Base-by-base conservation (phyloP, 768 basidiomycete species). In the Xanthoconium stramineum region DNA sequence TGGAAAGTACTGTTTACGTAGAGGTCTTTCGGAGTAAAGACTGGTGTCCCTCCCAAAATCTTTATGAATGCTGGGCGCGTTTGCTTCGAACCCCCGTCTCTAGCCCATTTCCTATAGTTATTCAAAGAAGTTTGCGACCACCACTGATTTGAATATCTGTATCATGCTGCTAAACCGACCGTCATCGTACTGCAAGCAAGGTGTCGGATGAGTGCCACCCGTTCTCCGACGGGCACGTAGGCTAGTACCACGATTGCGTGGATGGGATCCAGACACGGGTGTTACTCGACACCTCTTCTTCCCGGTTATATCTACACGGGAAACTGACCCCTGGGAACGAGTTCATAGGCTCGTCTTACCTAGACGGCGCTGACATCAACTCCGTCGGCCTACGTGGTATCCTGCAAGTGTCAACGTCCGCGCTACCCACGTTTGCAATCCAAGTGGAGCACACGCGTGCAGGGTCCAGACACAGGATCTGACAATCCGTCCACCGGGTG, bases 101-200 rank as follows among this genome's bases (percentile, higher is more conserved):
- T 10, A 40, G 28, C 54, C 56, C 38, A 60, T n/a, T 58, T 54
- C 39, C 51, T 52, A 15, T 58, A 50, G 44, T 40, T 56, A 12
- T 50, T 47, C 46, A 50, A 35, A 53, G 54, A 59, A 53, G 44
- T 38, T 32, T 57, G 42, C 12, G 42, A 61, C 45, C 56, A 56
- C 53, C 53, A 43, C 55, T 24, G 24, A 24, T 24, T 24, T 24
- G 24, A 24, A 24, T 24, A 24, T 24, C 24, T 24, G 24, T 24
- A 24, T 19, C 46, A 40, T 52, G 42, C 45, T 24, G 32, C 56
- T 36, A 38, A 44, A n/a, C 52, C 53, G 24, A 56, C 40, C 29
- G 36, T 55, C 49, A 50, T 57, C 55, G 48, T 63, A 52, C 55
- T 51, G 20, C 42, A 44, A 36, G 47, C 66, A 55, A 57, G 44